Percentiles rank a stretch among this genome's conserved stretches.
Conservation (phyloP, 1,139 yeast genomes). For the Blastobotrys ciferrii region DNA sequence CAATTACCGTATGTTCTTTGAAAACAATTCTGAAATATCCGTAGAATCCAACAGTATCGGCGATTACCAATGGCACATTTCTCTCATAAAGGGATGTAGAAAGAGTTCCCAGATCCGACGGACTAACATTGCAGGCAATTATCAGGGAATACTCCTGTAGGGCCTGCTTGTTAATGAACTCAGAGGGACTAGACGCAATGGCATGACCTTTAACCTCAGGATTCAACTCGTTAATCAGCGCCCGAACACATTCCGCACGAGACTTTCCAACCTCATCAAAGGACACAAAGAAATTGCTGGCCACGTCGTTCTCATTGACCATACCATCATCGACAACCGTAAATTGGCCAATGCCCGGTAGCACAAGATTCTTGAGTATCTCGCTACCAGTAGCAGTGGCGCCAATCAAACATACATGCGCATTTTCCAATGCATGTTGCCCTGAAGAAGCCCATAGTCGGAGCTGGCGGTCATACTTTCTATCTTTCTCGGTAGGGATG, state of each 20-base stretch:
- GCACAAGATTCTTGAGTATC: constrained; percentile 68
- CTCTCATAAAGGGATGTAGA: constrained; percentile 44
- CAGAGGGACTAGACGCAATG: constrained; percentile 31
- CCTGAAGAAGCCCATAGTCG: constrained; percentile 85
- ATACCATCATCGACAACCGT: constrained; percentile 52
- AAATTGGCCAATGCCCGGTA: constrained; percentile 75
- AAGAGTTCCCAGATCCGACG: constrained; percentile 32
- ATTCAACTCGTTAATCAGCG: constrained; percentile 56
- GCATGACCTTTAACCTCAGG: constrained; percentile 51
- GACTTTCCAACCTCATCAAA: constrained; percentile 46
- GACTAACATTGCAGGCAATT: constrained; percentile 42
- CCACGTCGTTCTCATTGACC: constrained; percentile 47
- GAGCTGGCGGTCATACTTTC: constrained; percentile 76
- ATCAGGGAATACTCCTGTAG: constrained; percentile 48
- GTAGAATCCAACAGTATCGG: constrained; percentile 61
- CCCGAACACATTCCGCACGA: constrained; percentile 43
- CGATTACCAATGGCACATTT: constrained; percentile 54
- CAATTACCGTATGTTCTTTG: constrained; percentile 62
- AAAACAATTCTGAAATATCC: constrained; percentile 58
- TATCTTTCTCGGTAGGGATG: constrained; percentile 28
- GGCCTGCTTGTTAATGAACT: constrained; percentile 13
- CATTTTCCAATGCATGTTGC: constrained; percentile 56
- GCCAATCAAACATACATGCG: constrained; percentile 63
- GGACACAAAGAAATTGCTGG: constrained; percentile 62
- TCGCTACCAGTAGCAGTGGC: constrained; percentile 66